phyloP scores from a whole-genome alignment of 2,329 filamentous ascomycete species.

The Phialophora expanda region DNA sequence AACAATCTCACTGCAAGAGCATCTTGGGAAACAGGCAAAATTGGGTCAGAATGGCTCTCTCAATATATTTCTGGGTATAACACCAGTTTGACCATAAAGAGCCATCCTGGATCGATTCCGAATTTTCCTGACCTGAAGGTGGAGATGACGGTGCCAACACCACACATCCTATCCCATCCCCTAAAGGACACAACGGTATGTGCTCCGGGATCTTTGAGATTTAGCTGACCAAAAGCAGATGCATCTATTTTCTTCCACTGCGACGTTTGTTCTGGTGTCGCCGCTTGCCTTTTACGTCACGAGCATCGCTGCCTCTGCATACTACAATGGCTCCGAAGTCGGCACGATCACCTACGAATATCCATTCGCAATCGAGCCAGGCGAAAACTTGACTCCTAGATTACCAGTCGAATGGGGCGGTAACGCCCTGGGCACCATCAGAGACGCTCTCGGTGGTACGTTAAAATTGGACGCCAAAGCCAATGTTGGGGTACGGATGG shows the following conservation, averaged over 20 bases:
- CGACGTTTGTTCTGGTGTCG: constrained; percentile 80
- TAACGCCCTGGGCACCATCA: constrained; percentile 77
- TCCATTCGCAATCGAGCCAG: constrained; percentile 78
- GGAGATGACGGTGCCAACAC: constrained; percentile 71
- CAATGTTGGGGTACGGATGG: constrained; percentile 74
- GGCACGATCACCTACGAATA: constrained; percentile 76
- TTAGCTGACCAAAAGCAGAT: constrained; percentile 51
- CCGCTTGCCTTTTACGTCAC: constrained; percentile 82
- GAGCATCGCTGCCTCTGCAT: constrained; percentile 80
- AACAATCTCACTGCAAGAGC: constrained; percentile 74
- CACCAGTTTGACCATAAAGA: constrained; percentile 74
- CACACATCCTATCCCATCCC: constrained; percentile 65
- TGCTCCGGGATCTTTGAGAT: constrained; percentile 38
- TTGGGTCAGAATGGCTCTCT: constrained; percentile 76
- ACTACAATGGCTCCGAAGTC: constrained; percentile 78
- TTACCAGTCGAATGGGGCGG: constrained; percentile 85
- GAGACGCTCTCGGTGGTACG: constrained; percentile 76
- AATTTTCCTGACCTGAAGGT: constrained; percentile 72
- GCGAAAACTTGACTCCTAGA: constrained; percentile 71
- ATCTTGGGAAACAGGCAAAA: constrained; percentile 72
- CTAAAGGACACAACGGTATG: constrained; percentile 76
- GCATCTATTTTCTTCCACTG: constrained; percentile 84
- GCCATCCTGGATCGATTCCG: constrained; percentile 75
- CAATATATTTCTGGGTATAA: constrained; percentile 88
- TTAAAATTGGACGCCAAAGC: constrained; percentile 80